A percentile compares a stretch with the other conserved stretches of the same genome.
Conservation (phyloP, 352 stramenopile genomes). For the Pythium oligandrum region DNA sequence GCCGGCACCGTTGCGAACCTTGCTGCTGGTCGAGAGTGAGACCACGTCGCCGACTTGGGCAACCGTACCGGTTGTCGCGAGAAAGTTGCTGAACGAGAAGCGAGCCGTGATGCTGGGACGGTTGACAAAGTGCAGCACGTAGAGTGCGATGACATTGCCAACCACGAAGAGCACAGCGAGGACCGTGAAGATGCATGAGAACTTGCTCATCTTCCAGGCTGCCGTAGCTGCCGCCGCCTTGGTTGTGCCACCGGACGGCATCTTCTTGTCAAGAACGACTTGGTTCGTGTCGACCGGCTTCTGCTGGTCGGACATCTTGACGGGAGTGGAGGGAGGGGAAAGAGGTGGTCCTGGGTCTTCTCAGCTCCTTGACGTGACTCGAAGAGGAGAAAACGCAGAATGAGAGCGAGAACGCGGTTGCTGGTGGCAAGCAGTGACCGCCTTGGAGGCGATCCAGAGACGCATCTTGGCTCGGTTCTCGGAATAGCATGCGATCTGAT, state of each 20-base stretch:
- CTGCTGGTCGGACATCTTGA: slow-evolving; percentile 8
- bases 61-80: slow-evolving; percentile 10
- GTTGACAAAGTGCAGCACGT: slow-evolving; percentile 61
- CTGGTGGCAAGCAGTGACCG: no score
- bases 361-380: slow-evolving; percentile 4
- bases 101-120: slow-evolving; percentile 31
- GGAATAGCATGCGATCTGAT: no score
- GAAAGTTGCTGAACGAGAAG: slow-evolving; percentile 35
- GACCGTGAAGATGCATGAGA: slow-evolving; percentile 15
- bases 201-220: slow-evolving; percentile 9
- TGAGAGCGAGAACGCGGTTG: slow-evolving; percentile 2
- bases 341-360: slow-evolving; percentile 7
- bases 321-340: background rate
- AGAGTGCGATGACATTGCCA: slow-evolving; percentile 54
- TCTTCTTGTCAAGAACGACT: slow-evolving; percentile 34
- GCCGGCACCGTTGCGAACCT: slow-evolving; percentile 48
- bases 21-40: slow-evolving; percentile 16
- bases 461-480: no score
- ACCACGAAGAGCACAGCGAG: slow-evolving; percentile 49
- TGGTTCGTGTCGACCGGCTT: slow-evolving; percentile 41
- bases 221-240: slow-evolving; percentile 1
- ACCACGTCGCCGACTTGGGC: slow-evolving; percentile 28
- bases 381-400: slow-evolving; percentile 15
- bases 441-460: no score
- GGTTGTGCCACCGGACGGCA: background rate